A percentile compares a stretch with the other conserved stretches of the same genome.
Conservation (phyloP, 1,139 yeast species). For the Hyphopichia khmerensis region DNA sequence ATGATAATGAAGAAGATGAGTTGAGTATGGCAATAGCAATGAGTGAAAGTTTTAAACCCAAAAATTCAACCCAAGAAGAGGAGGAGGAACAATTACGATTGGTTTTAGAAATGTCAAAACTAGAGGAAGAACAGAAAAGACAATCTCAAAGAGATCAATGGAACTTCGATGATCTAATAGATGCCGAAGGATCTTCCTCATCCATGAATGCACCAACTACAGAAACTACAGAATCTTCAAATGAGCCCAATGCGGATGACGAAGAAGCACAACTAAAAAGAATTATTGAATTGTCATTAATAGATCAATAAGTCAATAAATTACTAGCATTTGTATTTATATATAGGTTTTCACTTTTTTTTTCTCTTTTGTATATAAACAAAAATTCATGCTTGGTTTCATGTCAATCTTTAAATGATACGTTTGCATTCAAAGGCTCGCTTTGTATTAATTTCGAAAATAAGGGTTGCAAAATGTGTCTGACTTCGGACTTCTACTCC, state of each 20-base stretch:
- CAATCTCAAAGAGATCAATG: background rate
- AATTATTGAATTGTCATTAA: slow-evolving; percentile 15
- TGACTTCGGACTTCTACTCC: no score
- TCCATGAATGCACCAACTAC: background rate
- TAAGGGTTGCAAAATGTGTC: no score
- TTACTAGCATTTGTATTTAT: no score
- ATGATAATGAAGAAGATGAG: slow-evolving; percentile 46
- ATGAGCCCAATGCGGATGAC: background rate
- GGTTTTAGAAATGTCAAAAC: slow-evolving; percentile 23
- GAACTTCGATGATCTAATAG: background rate
- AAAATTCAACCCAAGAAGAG: slow-evolving; percentile 1
- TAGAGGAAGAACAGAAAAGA: slow-evolving; percentile 6
- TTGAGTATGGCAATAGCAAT: slow-evolving; percentile 53
- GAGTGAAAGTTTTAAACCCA: slow-evolving; percentile 34
- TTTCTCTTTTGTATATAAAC: no score
- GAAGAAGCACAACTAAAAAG: slow-evolving; percentile 9
- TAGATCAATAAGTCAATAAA: slow-evolving; percentile 12
- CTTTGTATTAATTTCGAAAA: no score
- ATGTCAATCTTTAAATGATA: no score
- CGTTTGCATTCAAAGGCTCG: no score
- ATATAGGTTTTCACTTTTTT: no score
- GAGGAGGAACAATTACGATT: slow-evolving; percentile 25
- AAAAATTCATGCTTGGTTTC: no score
- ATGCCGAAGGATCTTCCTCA: background rate
- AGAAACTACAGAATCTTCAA: no score